These are phyloP conservation scores for Saccharomyces cerevisiae DNA, from an alignment of 805 yeast species.

Conservation along the genomic window DNA sequence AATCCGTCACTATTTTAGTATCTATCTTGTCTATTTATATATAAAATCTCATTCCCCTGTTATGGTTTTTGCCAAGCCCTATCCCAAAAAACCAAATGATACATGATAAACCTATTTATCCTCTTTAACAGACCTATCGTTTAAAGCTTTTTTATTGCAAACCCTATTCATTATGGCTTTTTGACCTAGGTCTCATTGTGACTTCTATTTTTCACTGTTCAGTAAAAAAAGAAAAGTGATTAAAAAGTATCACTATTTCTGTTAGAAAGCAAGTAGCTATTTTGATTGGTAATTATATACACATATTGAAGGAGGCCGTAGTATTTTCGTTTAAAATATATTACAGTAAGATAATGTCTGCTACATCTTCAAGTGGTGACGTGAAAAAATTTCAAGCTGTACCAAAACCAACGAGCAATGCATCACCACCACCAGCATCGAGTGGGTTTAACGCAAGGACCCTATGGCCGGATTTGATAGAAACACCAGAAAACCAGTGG, in stretches of 20 bases:
- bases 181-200: neutral
- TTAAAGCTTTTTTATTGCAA: neutral
- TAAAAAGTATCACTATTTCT: neutral
- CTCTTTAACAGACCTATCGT: neutral
- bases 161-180: neutral
- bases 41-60: neutral
- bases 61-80: neutral
- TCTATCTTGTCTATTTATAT: neutral
- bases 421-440: neutral
- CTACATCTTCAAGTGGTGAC: neutral
- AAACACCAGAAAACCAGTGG: slow-evolving; percentile 28
- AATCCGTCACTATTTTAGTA: neutral
- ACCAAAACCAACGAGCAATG: neutral
- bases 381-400: neutral
- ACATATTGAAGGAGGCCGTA: neutral
- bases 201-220: neutral
- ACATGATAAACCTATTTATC: neutral
- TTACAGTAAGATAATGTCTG: neutral
- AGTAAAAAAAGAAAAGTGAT: neutral
- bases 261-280: neutral
- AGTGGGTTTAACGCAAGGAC: slow-evolving; percentile 21
- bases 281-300: neutral
- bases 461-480: slow-evolving; percentile 31
- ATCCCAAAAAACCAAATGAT: neutral
- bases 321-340: neutral